Conservation (phyloP, 345 rosid species). For the Aethionema arabicum region DNA sequence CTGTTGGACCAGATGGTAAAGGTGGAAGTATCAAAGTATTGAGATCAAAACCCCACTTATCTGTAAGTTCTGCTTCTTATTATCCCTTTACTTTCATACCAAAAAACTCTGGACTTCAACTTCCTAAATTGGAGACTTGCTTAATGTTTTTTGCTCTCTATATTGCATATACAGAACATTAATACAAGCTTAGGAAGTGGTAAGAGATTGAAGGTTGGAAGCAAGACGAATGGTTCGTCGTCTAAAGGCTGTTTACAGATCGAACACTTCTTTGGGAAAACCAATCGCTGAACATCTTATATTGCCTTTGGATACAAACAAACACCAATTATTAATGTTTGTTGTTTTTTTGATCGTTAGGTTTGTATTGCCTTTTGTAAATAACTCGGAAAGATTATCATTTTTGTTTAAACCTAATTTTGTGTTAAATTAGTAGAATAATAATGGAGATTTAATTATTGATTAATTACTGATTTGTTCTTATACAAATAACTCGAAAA, state of each 20-base stretch:
- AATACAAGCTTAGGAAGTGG: conserved; percentile 43
- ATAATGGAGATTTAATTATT: too few species aligned
- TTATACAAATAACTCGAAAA: too few species aligned
- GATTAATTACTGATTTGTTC: too few species aligned
- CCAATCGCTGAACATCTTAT: conserved; percentile 33
- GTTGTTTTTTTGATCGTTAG: too few species aligned
- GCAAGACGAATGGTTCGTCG: conserved; percentile 46
- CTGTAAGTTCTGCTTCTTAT: conserved; percentile 44
- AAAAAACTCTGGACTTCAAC: not conserved
- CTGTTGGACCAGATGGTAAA: conserved; percentile 88
- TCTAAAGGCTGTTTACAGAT: conserved; percentile 75
- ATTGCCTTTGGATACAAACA: not conserved
- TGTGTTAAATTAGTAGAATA: too few species aligned
- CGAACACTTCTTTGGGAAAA: conserved; percentile 82
- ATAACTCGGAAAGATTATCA: too few species aligned
- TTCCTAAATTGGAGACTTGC: not conserved
- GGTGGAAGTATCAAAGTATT: conserved; percentile 81
- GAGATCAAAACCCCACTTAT: conserved; percentile 55
- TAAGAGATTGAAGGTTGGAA: conserved; percentile 61
- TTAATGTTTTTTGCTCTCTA: not conserved
- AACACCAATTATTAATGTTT: too few species aligned
- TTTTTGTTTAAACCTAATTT: too few species aligned
- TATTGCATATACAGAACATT: conserved; percentile 53
- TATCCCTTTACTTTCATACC: not conserved
- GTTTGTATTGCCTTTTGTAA: too few species aligned